Evolutionary conservation across 139 green algal genomes (phyloP).

Genomic region (Eudorina sp.): DNA sequence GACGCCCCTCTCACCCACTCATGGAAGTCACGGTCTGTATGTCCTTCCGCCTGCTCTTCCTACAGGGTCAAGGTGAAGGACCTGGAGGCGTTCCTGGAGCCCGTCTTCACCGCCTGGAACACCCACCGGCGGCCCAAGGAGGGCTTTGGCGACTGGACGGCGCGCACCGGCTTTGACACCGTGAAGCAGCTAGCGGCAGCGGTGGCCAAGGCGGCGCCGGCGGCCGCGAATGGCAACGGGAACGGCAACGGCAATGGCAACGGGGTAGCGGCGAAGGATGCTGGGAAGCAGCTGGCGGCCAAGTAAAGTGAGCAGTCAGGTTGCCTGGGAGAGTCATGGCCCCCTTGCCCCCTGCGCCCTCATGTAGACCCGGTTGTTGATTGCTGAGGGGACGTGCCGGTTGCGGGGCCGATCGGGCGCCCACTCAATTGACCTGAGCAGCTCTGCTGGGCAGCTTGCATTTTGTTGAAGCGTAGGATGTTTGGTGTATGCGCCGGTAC

Average conservation of each 20-base stretch:
- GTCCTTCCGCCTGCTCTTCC: conserved; percentile 56
- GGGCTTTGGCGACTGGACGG: conserved; percentile 92
- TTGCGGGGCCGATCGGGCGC: too few species aligned
- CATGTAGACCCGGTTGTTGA: too few species aligned
- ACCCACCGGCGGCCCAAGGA: conserved; percentile 67
- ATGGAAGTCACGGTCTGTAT: too few species aligned
- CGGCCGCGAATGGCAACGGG: not conserved
- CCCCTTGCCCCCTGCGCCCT: too few species aligned
- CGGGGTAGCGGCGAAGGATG: not conserved
- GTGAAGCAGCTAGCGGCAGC: conserved; percentile 14
- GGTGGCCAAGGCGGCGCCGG: not conserved
- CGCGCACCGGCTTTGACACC: conserved; percentile 67
- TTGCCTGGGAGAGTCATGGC: too few species aligned
- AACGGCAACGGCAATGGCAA: conserved; percentile 23
- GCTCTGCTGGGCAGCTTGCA: too few species aligned
- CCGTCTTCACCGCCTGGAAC: conserved; percentile 85
- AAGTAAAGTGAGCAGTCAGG: too few species aligned
- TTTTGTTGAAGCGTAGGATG: too few species aligned
- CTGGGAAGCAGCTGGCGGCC: conserved; percentile 21
- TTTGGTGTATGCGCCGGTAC: too few species aligned
- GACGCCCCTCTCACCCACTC: too few species aligned
- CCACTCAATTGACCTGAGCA: too few species aligned
- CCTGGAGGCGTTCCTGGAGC: conserved; percentile 94
- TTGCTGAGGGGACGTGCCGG: too few species aligned
- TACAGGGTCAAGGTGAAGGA: conserved; percentile 75